A percentile compares a stretch with the other conserved stretches of the same genome.
Evolutionary conservation across 805 yeast species (phyloP).

Genomic region (Ogataea parapolymorpha): DNA sequence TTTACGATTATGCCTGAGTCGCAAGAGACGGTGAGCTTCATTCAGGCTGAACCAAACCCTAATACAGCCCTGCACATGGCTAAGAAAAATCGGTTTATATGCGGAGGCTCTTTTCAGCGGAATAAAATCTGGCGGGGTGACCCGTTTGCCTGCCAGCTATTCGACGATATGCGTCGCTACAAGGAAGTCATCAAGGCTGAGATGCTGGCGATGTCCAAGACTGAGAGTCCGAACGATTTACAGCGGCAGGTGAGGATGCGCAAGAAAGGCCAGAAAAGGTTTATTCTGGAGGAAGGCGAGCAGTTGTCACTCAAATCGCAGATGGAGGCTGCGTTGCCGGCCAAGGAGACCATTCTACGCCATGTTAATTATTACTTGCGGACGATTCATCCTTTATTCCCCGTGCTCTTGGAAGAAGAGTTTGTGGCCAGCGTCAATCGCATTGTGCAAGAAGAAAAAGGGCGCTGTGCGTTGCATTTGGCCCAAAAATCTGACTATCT

Average conservation of each 20-base stretch:
- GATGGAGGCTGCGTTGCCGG: conserved; percentile 24
- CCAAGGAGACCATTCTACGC: conserved; percentile 34
- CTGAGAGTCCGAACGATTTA: not conserved
- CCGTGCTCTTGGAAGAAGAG: conserved; percentile 41
- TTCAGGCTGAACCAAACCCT: conserved; percentile 8
- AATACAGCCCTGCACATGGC: conserved; percentile 14
- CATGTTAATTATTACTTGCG: conserved; percentile 39
- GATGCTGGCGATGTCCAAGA: not conserved
- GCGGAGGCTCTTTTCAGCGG: conserved; percentile 18
- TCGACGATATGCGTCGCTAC: conserved; percentile 9
- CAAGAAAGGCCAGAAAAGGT: conserved; percentile 2
- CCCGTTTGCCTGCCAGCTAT: conserved; percentile 15
- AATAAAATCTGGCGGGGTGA: conserved; percentile 17
- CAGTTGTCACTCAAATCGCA: conserved; percentile 3
- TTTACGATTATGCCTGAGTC: not conserved
- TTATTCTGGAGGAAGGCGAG: conserved; percentile 1
- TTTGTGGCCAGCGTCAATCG: conserved; percentile 33
- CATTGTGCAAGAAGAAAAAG: conserved; percentile 27
- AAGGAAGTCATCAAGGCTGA: not conserved
- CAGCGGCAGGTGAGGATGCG: conserved; percentile 6
- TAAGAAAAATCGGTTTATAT: conserved; percentile 19
- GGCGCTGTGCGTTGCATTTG: conserved; percentile 8
- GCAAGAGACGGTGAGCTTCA: conserved; percentile 10
- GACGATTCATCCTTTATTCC: conserved; percentile 43
- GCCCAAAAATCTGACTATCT: conserved; percentile 20